Base-by-base conservation (phyloP, 768 basidiomycete genomes). In the Collybiopsis luxurians region DNA sequence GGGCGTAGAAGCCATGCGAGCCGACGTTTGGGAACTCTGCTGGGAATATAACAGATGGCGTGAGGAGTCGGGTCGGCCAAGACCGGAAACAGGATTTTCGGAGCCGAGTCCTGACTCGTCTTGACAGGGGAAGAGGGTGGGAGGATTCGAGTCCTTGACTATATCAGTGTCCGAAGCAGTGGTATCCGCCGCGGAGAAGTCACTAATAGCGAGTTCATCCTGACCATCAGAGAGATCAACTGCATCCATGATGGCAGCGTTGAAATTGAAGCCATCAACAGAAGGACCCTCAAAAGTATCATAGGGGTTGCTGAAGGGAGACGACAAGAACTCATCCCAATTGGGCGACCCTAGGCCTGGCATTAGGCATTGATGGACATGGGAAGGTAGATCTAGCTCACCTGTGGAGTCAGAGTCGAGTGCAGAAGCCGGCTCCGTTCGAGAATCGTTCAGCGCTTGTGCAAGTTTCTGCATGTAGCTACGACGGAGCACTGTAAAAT, bases 381-480 rank as follows among this genome's bases (percentile, higher is more conserved):
- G 40, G 17, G 40, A 21, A 5, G 1, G 67, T 63, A 13, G 31
- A 34, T 34, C 31, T 5, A 5, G 13, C 31, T 5, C 13, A 34
- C 31, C 31, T 34, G 5, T 13, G 5, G 31, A 34, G 6, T 34
- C 31, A 34, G 31, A 48, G 63, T 66, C 36, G 62, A 51, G 27
- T 7, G 21, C 65, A 59, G 57, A 11, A 64, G 36, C 55, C 55
- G 66, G 65, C 79, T 69, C 27, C 68, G 58, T 39, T 68, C 60
- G 62, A 68, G 65, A 11, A 28, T 72, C n/a, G 58, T 71, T 64
- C 24, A 82, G 73, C 36, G 76, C 77, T 61, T 79, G 74, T 19
- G 78, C 73, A 61, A 90, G 67, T 89, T 90, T 91, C 57, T 71
- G 81, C 66, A 89, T 69, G 69, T 90, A 90, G 61, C 83, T 83